These are phyloP conservation scores for Penicillium sclerotiorum DNA, from an alignment of 2,329 filamentous ascomycete species.

Conservation along the genomic window DNA sequence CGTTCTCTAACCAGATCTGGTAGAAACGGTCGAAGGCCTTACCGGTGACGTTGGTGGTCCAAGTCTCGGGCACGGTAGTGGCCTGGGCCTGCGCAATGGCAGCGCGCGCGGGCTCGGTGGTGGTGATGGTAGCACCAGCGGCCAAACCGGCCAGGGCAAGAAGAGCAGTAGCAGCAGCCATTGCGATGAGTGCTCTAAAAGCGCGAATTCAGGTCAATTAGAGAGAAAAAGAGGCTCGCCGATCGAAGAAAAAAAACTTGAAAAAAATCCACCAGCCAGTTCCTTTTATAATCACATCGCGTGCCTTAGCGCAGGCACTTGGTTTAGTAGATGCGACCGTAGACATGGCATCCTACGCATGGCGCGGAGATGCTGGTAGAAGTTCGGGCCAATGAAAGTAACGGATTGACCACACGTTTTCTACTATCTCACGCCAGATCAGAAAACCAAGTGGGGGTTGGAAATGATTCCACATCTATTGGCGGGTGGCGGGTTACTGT, in stretches of 20 bases:
- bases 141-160: slow-evolving; percentile 16
- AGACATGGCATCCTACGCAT: neutral
- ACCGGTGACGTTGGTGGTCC: slow-evolving; percentile 67
- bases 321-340: neutral
- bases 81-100: slow-evolving; percentile 44
- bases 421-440: neutral
- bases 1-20: slow-evolving; percentile 78
- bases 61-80: slow-evolving; percentile 62
- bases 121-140: slow-evolving; percentile 29
- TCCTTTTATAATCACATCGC: neutral
- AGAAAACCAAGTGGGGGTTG: neutral
- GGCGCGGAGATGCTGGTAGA: neutral
- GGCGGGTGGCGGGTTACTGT: neutral
- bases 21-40: slow-evolving; percentile 74
- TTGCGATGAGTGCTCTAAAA: neutral
- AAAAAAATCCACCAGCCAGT: neutral
- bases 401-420: neutral
- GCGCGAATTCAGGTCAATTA: neutral
- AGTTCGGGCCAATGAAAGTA: neutral
- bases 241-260: neutral
- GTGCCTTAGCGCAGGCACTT: neutral
- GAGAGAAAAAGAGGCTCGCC: neutral
- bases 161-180: slow-evolving; percentile 5
- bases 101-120: slow-evolving; percentile 27
- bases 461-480: neutral